Base-by-base conservation (phyloP, 2,329 filamentous ascomycete species). In the Metarhizium rileyi region DNA sequence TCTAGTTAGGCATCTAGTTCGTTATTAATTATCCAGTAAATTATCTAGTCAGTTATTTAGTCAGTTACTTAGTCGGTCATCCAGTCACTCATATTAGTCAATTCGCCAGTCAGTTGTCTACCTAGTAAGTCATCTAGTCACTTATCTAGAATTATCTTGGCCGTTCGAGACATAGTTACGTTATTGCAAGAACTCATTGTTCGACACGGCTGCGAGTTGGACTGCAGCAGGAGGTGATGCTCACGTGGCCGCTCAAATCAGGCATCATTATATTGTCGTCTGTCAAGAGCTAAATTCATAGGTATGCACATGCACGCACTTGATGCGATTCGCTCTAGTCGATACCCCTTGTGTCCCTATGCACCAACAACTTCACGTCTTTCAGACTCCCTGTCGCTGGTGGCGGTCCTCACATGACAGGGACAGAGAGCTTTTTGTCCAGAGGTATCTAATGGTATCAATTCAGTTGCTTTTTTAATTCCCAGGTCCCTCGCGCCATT, bases 311-410 rank as follows among this genome's bases (percentile, higher is more conserved):
- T n/a, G n/a, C n/a, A n/a, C n/a, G n/a, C n/a, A n/a, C 36, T 40
- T 41, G 28, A 27, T 20, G 33, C 18, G 16, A 49, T 30, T 10
- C 20, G 43, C 35, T 14, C 25, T 46, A 41, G 22, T 27, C 40
- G 16, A 46, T 42, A 50, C 48, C 35, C 35, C 35, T n/a, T 14
- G 9, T 25, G 8, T 18, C 28, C 22, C 23, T 33, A 16, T 38
- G 44, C 51, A 46, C 49, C 46, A 36, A 18, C 28, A 50, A 48
- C 49, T 48, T 49, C 46, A 10, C 27, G 25, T 41, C 44, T 38
- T 40, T 28, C 7, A 25, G 22, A 35, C 36, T 43, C 40, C 42
- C 36, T n/a, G 5, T 9, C 10, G 16, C 38, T 18, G n/a, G 38
- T 7, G 38, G 12, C 8, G 10, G 20, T 18, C 8, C 16, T 23